Evolutionary conservation across 1,284 basidiomycete genomes (phyloP), one percentile per base, ranked within the genome.

Genomic region (Paramarasmius palmivorus): DNA sequence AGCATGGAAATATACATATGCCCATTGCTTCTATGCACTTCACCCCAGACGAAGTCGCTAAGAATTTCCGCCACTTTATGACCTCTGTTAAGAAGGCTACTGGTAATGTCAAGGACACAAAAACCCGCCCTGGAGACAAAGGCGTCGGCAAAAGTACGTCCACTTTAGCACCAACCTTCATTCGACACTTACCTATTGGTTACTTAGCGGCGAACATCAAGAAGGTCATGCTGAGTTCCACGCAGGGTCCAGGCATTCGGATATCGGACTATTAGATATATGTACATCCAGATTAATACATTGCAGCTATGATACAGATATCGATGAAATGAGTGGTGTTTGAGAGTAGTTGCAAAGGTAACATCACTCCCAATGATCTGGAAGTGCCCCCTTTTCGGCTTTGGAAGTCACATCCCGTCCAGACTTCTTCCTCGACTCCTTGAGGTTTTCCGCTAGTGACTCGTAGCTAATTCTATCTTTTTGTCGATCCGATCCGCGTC

Each of bases 191-290:
- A 57, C 47, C 34, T 39, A 23, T 26, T 41, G 19, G 25, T 47
- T 61, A 60, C 57, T 38, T 64, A 92, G 91, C 83, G 25, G 88
- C 84, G 45, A 73, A 81, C 9, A 89, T 95, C 61, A 79, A 73
- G 35, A 85, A 86, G 59, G 86, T 94, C 20, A 78, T 92, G 60
- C 78, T 97, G 52, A 93, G 90, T 70, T 92, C 93, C 23, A 85
- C 83, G 35, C 88, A 90, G 65, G 93, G 93, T 15, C 94, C 94
- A 19, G 88, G 90, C 17, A 92, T 96, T 66, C 83, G 81, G 59
- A 81, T 92, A 64, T 74, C 77, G 50, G 86, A 88, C 68, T 74
- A 72, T 59, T 79, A 73, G 25, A 17, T 93, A 93, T 6, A 94
- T n/a, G n/a, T n/a, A n/a, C n/a, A n/a, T 92, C 2, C 84, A 92